phyloP scores from a whole-genome alignment of 352 stramenopile genomes.

The Phytopythium oedochilum region DNA sequence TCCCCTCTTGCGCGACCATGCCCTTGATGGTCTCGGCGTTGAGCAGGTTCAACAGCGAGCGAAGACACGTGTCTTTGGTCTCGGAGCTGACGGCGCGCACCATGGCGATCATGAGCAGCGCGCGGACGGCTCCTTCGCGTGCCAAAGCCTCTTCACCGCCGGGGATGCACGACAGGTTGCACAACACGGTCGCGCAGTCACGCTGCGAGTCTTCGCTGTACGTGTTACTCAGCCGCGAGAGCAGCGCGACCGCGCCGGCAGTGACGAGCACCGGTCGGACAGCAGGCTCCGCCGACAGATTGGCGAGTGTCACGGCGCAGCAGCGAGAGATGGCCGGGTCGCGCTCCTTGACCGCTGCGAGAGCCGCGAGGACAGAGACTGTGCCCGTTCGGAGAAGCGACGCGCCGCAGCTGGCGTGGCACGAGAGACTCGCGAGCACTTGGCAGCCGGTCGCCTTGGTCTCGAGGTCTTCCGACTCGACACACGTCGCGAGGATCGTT shows the following conservation, averaged over 20 bases:
- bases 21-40: slow-evolving; percentile 49
- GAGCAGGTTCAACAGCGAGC: slow-evolving; percentile 63
- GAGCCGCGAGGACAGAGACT: slow-evolving; percentile 47
- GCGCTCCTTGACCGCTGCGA: slow-evolving; percentile 43
- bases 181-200: slow-evolving; percentile 68
- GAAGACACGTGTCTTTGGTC: slow-evolving; percentile 70
- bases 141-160: slow-evolving; percentile 49
- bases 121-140: slow-evolving; percentile 45
- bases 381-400: slow-evolving; percentile 46
- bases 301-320: slow-evolving; percentile 64
- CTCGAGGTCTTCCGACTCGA: slow-evolving; percentile 53
- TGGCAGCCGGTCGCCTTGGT: slow-evolving; percentile 75
- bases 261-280: slow-evolving; percentile 45
- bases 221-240: slow-evolving; percentile 65
- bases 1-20: slow-evolving; percentile 54
- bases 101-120: slow-evolving; percentile 82
- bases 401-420: slow-evolving; percentile 55
- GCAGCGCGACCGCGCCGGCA: slow-evolving; percentile 41
- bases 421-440: slow-evolving; percentile 67
- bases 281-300: slow-evolving; percentile 46
- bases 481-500: slow-evolving; percentile 53
- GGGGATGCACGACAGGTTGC: slow-evolving; percentile 58
- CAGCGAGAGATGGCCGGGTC: slow-evolving; percentile 49
- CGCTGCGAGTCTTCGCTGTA: slow-evolving; percentile 81
- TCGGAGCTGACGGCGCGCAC: slow-evolving; percentile 49